Base-by-base conservation (phyloP, 2,329 filamentous ascomycete genomes). In the Colletotrichum gloeosporioides region DNA sequence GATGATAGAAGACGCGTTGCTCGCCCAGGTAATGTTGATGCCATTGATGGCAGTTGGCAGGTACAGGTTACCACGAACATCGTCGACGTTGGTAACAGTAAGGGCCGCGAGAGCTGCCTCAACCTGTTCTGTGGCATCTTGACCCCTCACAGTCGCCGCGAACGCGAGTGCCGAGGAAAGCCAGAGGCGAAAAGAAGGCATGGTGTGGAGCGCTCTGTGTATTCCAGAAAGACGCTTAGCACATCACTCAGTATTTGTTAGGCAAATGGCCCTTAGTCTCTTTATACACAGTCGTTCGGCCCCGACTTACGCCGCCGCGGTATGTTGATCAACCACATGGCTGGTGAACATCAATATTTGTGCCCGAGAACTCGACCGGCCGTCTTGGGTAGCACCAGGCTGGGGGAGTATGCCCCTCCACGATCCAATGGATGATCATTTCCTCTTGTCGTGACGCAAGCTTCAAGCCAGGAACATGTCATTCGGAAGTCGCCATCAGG, bases 31-130 rank as follows among this genome's bases (percentile, higher is more conserved):
- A n/a, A 87, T 77, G 4, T 79, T 36, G 5, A 82, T 75, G 1
- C 81, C 82, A 29, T 85, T 81, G 2, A 80, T 78, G 3, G 79
- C 74, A 2, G 78, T 53, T 15, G 86, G 85, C 7, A 87, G 80
- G 53, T 82, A 76, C 25, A 87, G 76, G 72, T 87, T 86, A 29
- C 85, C 84, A 22, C 84, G 81, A 63, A 87, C 81, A 64, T 86
- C 82, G 9, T 83, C 80, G 25, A 86, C 75, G 75, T 86, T 86
- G 53, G 78, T 80, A 3, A 86, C 73, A 2, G 77, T 64, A 9
- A 85, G 73, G 25, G 73, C 76, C 18, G 76, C 69, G n/a, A 81
- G 80, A 12, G 78, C 78, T 27, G 78, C 73, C 25, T 77, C 71
- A 34, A 75, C 65, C 18, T 22, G 29, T 13, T 44, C 55, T 4